phyloP scores from a whole-genome alignment of 2,329 filamentous ascomycete species.

The Cladosporium halotolerans region DNA sequence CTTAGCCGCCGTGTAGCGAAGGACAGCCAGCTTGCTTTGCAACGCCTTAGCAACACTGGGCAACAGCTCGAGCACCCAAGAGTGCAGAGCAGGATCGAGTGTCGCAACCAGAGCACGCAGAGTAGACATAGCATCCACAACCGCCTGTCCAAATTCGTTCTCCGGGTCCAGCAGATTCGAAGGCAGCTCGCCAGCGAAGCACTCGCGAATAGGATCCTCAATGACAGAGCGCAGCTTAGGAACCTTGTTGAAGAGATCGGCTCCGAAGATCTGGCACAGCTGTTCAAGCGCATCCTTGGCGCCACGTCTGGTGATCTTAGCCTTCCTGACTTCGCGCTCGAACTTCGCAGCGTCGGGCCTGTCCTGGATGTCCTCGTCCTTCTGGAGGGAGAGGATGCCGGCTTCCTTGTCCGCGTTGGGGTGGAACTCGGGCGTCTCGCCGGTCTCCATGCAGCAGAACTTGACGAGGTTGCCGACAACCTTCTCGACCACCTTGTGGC shows the following conservation, averaged over 20 bases:
- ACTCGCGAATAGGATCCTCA: conserved; percentile 68
- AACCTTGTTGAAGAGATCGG: conserved; percentile 70
- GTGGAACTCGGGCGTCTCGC: conserved; percentile 91
- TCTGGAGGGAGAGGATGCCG: conserved; percentile 85
- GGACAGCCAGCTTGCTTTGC: conserved; percentile 81
- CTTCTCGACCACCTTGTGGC: conserved; percentile 85
- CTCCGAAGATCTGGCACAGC: conserved; percentile 71
- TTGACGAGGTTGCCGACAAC: conserved; percentile 93
- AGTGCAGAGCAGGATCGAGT: conserved; percentile 65
- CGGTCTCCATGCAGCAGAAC: conserved; percentile 95
- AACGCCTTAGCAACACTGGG: conserved; percentile 82
- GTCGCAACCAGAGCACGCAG: conserved; percentile 91
- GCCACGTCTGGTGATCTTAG: conserved; percentile 82
- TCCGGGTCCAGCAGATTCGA: conserved; percentile 66
- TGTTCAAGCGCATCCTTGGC: conserved; percentile 93
- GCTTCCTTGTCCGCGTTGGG: conserved; percentile 72
- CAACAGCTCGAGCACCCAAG: conserved; percentile 76
- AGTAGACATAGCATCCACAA: conserved; percentile 89
- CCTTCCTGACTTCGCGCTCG: conserved; percentile 80
- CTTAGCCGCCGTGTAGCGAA: conserved; percentile 94
- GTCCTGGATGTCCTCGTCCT: conserved; percentile 92
- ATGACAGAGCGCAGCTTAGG: conserved; percentile 77
- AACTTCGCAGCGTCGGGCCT: conserved; percentile 87
- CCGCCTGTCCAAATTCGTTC: conserved; percentile 75
- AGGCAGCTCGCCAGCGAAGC: conserved; percentile 65